A percentile compares a stretch with the other conserved stretches of the same genome.
Evolutionary conservation across 2,329 filamentous ascomycete genomes (phyloP).

Genomic region (Cercospora canescens): DNA sequence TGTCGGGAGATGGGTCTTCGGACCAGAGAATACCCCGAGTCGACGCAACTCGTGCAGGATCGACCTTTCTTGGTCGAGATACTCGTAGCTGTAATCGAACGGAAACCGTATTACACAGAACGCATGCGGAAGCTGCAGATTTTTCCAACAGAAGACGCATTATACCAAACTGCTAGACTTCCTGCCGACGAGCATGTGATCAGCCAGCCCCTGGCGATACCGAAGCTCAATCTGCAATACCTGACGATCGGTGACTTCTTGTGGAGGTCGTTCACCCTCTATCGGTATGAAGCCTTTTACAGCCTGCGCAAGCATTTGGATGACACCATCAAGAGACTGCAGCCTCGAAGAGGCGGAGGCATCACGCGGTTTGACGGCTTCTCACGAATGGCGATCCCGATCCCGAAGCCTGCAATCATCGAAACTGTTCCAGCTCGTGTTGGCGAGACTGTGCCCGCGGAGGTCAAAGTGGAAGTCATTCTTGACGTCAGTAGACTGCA

Average conservation of each 20-base stretch:
- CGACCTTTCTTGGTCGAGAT: constrained; percentile 69
- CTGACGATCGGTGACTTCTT: constrained; percentile 92
- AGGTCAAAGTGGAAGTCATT: constrained; percentile 3
- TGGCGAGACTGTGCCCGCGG: constrained; percentile 69
- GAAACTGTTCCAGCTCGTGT: constrained; percentile 83
- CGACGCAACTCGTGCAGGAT: constrained; percentile 63
- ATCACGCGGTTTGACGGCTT: constrained; percentile 74
- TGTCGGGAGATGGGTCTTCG: constrained; percentile 73
- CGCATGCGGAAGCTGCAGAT: constrained; percentile 67
- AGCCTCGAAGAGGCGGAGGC: constrained; percentile 66
- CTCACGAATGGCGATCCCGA: constrained; percentile 88
- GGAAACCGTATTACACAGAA: constrained; percentile 81
- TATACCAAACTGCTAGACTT: constrained; percentile 78
- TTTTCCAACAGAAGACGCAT: constrained; percentile 76
- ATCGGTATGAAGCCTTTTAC: constrained; percentile 89
- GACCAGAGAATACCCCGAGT: constrained; percentile 71
- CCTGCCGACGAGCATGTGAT: constrained; percentile 87
- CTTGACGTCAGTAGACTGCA: constrained; percentile 79
- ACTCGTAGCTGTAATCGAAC: constrained; percentile 73
- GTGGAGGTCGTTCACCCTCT: constrained; percentile 90
- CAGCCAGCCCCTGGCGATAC: constrained; percentile 81
- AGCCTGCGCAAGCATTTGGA: constrained; percentile 91
- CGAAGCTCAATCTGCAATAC: constrained; percentile 94
- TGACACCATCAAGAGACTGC: constrained; percentile 73
- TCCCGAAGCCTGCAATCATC: constrained; percentile 80